phyloP scores from a whole-genome alignment of 73 alveolate genomes.

The Paramecium caudatum region DNA sequence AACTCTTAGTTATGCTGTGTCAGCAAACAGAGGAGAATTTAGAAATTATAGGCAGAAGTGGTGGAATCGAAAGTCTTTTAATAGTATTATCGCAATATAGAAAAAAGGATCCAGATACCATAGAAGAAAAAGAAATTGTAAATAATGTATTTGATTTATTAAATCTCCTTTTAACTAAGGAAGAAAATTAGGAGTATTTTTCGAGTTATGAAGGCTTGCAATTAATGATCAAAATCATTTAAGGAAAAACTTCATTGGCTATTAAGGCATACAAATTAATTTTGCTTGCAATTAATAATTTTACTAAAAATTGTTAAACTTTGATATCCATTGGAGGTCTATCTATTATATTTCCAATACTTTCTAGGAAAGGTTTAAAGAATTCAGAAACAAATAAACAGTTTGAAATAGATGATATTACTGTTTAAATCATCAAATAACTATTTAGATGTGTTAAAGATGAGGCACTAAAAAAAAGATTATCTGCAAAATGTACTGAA shows the following conservation, averaged over 20 bases:
- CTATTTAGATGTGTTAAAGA: not conserved
- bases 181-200: conserved; percentile 25
- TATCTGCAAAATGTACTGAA: not conserved
- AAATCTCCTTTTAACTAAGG: not conserved
- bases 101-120: conserved; percentile 55
- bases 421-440: conserved; percentile 19
- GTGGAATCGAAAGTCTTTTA: conserved; percentile 6
- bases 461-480: not conserved
- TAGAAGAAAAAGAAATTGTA: conserved; percentile 36
- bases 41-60: conserved; percentile 30
- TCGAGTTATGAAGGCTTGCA: not conserved
- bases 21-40: not conserved
- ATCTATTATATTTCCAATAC: conserved; percentile 31
- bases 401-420: conserved; percentile 39
- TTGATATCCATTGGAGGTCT: conserved; percentile 24
- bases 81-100: not conserved
- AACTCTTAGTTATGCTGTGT: not conserved
- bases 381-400: not conserved
- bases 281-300: not conserved
- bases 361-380: conserved; percentile 22
- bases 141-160: conserved; percentile 31
- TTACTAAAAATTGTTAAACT: not conserved
- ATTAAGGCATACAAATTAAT: conserved; percentile 7
- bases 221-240: conserved; percentile 33
- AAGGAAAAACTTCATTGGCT: not conserved